Base-by-base conservation (phyloP, 768 basidiomycete genomes). In the Mycena capillaripes region DNA sequence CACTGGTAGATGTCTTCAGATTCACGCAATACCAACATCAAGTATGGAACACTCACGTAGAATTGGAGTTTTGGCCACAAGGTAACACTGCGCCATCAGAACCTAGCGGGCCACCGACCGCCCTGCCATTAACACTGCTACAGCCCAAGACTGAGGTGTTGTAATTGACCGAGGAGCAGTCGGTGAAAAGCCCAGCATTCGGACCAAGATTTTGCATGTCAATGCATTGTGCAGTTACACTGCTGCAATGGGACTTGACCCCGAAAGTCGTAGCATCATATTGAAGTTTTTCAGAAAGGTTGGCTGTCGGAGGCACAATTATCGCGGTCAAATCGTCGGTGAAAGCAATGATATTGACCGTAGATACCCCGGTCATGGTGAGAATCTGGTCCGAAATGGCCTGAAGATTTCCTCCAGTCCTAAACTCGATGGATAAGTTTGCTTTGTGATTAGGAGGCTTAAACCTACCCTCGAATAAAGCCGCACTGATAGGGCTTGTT, bases 401-500 rank as follows among this genome's bases (percentile, higher is more conserved):
- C 19, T 12, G 5, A 0, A 36, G 56, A 34, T 71, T 58, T 4
- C 70, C 63, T 0, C 27, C 19, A n/a, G 42, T 64, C 52, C 68
- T 69, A 30, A 17, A 19, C 5, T 3, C 16, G 4, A 29, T 16
- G 10, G 30, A 14, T 62, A 2, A 56, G 42, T 25, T 17, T 1
- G 1, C 8, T 2, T 30, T 10, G 12, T 19, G 11, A 50, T 25
- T 21, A 2, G 44, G 27, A 25, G 17, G 29, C 16, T 23, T n/a
- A n/a, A n/a, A 65, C 62, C 30, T 27, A 71, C 70, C 70, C 70
- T 1, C 19, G 27, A 14, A 29, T 44, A 1, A 69, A 27, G 4
- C 62, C 70, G n/a, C 70, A 71, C 38, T 71, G 70, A 21, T 71
- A 71, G 3, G 61, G 61, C 25, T 53, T 14, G 32, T 70, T 70